phyloP scores from a whole-genome alignment of 805 yeast species.

The Starmerella sirachaensis region DNA sequence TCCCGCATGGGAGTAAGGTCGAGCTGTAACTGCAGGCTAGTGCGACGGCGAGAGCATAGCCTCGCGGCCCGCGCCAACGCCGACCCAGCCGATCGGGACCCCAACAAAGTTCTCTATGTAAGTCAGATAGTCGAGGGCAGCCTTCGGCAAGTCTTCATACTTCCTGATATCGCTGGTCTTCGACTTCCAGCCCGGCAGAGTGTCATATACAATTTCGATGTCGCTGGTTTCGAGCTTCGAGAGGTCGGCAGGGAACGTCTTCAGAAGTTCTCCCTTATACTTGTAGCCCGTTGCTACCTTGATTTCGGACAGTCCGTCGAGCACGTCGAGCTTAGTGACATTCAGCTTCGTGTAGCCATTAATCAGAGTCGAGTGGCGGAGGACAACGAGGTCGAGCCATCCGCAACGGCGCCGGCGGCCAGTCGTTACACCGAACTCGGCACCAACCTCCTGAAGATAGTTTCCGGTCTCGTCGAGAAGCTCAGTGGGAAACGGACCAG shows the following conservation, averaged over 20 bases:
- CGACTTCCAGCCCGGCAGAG: slow-evolving; percentile 88
- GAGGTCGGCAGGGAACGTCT: slow-evolving; percentile 88
- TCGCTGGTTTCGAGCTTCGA: slow-evolving; percentile 48
- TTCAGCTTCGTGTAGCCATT: slow-evolving; percentile 92
- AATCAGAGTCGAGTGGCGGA: slow-evolving; percentile 79
- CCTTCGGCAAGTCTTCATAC: slow-evolving; percentile 73
- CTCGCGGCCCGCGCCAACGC: slow-evolving; percentile 96
- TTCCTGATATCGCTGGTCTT: slow-evolving; percentile 62
- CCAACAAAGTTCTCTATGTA: slow-evolving; percentile 75
- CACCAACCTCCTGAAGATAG: slow-evolving; percentile 79
- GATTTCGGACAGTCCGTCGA: slow-evolving; percentile 80
- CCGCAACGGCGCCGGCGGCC: slow-evolving; percentile 99
- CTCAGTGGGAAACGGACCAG: slow-evolving; percentile 98
- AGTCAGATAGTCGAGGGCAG: slow-evolving; percentile 72
- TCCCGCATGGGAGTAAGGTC: no score
- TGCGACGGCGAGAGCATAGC: slow-evolving; percentile 65
- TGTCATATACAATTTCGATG: slow-evolving; percentile 83
- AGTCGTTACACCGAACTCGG: slow-evolving; percentile 94
- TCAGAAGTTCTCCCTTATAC: slow-evolving; percentile 60
- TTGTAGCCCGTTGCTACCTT: slow-evolving; percentile 77
- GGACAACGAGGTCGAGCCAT: slow-evolving; percentile 93
- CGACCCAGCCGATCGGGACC: slow-evolving; percentile 91
- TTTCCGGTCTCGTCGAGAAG: slow-evolving; percentile 83
- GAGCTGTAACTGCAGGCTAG: no score
- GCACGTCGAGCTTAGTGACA: slow-evolving; percentile 90